Base-by-base conservation (phyloP, 2,329 filamentous ascomycete genomes). In the Fusarium continuum region DNA sequence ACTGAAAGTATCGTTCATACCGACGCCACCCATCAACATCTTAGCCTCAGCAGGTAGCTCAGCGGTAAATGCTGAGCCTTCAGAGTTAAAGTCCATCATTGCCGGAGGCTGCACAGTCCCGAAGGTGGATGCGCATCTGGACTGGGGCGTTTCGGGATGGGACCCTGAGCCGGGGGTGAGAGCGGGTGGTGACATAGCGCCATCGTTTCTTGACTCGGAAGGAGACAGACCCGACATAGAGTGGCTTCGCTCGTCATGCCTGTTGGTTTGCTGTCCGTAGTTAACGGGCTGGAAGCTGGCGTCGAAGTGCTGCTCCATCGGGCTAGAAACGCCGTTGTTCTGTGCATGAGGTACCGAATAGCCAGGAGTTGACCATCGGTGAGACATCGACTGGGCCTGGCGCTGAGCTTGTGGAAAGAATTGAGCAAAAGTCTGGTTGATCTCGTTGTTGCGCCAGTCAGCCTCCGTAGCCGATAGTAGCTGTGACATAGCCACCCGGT, bases 371-470 rank as follows among this genome's bases (percentile, higher is more conserved):
- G 68, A 65, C 61, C 61, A 70, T 19, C 58, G 56, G 26, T 70
- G 73, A 11, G 56, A 63, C 35, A 72, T 50, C 13, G 52, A 70
- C 22, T 72, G 68, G 8, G 70, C 64, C 23, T 72, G 68, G 8
- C 69, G 67, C 17, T 68, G 61, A 8, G 75, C 75, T 38, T 74
- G 73, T 2, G 81, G 81, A 29, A 84, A 84, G 3, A 77, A 76
- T 39, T 80, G 73, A 22, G 76, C 80, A 40, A 85, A 85, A 6
- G 77, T 70, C 32, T 74, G 74, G 59, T 84, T 81, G 45, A 84
- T 75, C 40, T 81, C 78, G 32, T 81, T 79, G 44, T 80, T 76
- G 13, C 77, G 76, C 72, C 77, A 79, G 19, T 76, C 71, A 2
- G 75, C 72, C 29, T 78, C 74, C 2, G 75, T 74, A 2, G 69